These are phyloP conservation scores for Salix dunnii DNA, from an alignment of 345 rosid species.

Conservation along the genomic window DNA sequence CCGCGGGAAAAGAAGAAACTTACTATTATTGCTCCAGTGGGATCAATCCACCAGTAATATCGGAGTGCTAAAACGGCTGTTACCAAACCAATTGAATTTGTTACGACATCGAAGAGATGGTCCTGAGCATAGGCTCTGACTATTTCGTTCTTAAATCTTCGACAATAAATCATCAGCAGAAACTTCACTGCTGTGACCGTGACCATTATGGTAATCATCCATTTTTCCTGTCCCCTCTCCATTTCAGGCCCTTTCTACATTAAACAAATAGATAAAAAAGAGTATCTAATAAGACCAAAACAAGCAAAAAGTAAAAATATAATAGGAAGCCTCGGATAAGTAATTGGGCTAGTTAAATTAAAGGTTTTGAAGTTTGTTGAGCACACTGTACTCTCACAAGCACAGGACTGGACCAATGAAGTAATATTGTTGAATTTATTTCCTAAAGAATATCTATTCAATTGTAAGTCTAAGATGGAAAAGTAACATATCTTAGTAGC, in stretches of 20 bases:
- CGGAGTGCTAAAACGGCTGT: constrained; percentile 34
- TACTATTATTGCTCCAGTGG: constrained; percentile 30
- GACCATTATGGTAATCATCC: constrained; percentile 44
- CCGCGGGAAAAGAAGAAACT: not conserved
- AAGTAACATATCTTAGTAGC: not conserved
- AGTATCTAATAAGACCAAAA: not conserved
- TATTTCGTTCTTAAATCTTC: constrained; percentile 38
- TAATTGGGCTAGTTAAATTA: not conserved
- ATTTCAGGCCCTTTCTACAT: constrained; percentile 26
- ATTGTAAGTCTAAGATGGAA: not conserved
- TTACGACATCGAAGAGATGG: constrained; percentile 37
- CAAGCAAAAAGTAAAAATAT: not conserved
- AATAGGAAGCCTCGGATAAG: not conserved
- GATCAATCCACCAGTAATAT: constrained; percentile 40
- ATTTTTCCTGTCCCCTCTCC: constrained; percentile 24
- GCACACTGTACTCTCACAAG: not conserved
- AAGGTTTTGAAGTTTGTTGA: not conserved
- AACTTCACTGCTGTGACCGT: constrained; percentile 35
- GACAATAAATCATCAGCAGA: constrained; percentile 35
- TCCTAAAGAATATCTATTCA: not conserved
- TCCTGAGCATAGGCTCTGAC: constrained; percentile 38
- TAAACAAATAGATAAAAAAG: not conserved
- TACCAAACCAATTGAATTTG: constrained; percentile 33
- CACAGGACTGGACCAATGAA: not conserved
- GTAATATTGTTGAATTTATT: too few species aligned